Evolutionary conservation across 106 monocot species (phyloP), one percentile per base, ranked within the genome.

Genomic region (Narthecium ossifragum): DNA sequence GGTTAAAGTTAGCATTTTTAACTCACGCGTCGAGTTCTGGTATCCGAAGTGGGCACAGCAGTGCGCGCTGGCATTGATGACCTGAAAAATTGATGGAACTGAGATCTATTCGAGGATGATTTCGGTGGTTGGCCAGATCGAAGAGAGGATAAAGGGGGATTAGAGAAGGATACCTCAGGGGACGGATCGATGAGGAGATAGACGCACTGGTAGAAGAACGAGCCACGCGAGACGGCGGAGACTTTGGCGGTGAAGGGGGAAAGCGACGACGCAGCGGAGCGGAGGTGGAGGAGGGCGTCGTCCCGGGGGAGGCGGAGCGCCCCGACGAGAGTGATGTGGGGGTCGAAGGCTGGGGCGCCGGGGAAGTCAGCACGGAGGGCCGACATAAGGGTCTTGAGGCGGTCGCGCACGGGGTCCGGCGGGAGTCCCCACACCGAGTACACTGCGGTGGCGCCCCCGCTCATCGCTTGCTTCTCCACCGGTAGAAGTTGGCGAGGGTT

Each of bases 181-280:
- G 66, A 34, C 28, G 88, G 76, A 25, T 86, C 80, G 62, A 92
- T 49, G 34, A 92, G 83, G 66, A 94, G 80, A 56, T 75, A 94
- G 71, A 94, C 86, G 62, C 94, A 94, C 78, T 94, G 86, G 75
- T 79, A 98, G 81, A 87, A 98, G 79, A 85, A 82, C 15, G 26
- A 40, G 25, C 98, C 94, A 25, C 69, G 50, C 12, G 81, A 27
- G 59, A 82, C 79, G 37, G 76, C 57, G 46, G 66, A 8, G 55
- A 82, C 64, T 17, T 66, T 53, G 49, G 84, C 90, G 13, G 78
- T 53, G 75, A 70, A 98, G n/a, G 87, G 76, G 28, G 43, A 41
- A 63, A 91, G 45, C 2, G 51, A 40, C 31, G 64, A 47, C 41
- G 65, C 52, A 54, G 86, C 77, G 41, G 81, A 60, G 4, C 73